A percentile compares a stretch with the other conserved stretches of the same genome.
These are phyloP conservation scores for Musa acuminata DNA, from an alignment of 176 grass and related monocot species.

Conservation along the genomic window DNA sequence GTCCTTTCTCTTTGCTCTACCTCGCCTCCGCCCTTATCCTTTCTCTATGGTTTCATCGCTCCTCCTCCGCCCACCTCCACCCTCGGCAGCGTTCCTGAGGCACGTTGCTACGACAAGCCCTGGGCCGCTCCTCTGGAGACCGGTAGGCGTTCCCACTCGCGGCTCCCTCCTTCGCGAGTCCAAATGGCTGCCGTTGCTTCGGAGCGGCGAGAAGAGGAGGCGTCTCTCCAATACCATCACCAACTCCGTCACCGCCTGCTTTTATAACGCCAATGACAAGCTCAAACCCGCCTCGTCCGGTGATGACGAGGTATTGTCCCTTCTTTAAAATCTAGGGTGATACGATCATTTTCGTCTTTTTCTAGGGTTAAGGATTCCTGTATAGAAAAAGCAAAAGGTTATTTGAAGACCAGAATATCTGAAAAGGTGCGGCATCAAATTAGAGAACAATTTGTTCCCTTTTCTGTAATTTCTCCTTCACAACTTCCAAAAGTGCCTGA, in stretches of 20 bases:
- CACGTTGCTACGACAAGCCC: neutral
- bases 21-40: neutral
- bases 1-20: too few relatives aligned
- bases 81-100: neutral
- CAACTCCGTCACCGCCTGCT: constrained; percentile 7
- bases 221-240: neutral
- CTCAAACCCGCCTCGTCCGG: neutral
- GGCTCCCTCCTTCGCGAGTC: neutral
- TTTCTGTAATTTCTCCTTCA: too few relatives aligned
- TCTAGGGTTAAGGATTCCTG: neutral
- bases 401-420: neutral
- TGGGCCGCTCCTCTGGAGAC: neutral
- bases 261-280: constrained; percentile 19
- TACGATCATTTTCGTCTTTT: neutral
- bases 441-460: too few relatives aligned
- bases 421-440: neutral
- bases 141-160: neutral
- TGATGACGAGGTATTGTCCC: neutral
- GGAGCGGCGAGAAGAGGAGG: neutral
- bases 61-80: constrained; percentile 1
- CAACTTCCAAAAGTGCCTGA: too few relatives aligned
- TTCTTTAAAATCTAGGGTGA: neutral
- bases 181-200: neutral
- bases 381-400: neutral
- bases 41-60: neutral